Evolutionary conservation across 192 early-diverging fungal genomes (phyloP).

Genomic region (Backusella westeae): DNA sequence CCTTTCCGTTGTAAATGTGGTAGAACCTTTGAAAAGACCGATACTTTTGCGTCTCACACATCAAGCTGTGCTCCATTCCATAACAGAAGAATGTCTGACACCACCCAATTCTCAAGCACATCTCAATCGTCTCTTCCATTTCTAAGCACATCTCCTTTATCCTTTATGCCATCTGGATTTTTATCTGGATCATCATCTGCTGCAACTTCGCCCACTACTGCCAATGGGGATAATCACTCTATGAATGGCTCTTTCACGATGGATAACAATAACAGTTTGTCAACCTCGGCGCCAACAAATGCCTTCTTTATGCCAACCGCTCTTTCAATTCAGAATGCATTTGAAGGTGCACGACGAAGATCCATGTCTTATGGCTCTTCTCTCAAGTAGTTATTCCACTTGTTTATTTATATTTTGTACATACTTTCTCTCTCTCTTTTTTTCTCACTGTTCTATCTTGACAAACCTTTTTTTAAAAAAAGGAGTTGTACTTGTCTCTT

Average conservation of each 20-base stretch:
- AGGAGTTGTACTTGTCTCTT: background rate
- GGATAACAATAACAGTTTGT: background rate
- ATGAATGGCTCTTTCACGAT: background rate
- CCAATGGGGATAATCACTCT: background rate
- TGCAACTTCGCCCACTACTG: constrained; percentile 7
- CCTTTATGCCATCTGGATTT: constrained; percentile 13
- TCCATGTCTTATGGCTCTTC: constrained; percentile 35
- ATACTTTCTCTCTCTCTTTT: background rate
- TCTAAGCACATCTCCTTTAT: constrained; percentile 12
- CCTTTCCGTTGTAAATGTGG: constrained; percentile 45
- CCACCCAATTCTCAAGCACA: constrained; percentile 12
- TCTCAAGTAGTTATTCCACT: background rate
- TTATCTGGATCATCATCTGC: constrained; percentile 15
- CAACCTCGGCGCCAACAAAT: constrained; percentile 10
- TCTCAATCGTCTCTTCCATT: background rate
- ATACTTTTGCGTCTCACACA: constrained; percentile 38
- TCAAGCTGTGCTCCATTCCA: constrained; percentile 40
- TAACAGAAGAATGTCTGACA: constrained; percentile 26
- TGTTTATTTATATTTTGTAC: background rate
- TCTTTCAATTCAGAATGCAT: constrained; percentile 35
- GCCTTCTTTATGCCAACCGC: constrained; percentile 35
- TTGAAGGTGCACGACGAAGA: constrained; percentile 37
- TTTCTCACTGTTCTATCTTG: background rate
- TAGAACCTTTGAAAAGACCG: constrained; percentile 41
- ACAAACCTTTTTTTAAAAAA: background rate